These are phyloP conservation scores for Penicillium sp. DNA, from an alignment of 2,329 filamentous ascomycete species.

Conservation along the genomic window DNA sequence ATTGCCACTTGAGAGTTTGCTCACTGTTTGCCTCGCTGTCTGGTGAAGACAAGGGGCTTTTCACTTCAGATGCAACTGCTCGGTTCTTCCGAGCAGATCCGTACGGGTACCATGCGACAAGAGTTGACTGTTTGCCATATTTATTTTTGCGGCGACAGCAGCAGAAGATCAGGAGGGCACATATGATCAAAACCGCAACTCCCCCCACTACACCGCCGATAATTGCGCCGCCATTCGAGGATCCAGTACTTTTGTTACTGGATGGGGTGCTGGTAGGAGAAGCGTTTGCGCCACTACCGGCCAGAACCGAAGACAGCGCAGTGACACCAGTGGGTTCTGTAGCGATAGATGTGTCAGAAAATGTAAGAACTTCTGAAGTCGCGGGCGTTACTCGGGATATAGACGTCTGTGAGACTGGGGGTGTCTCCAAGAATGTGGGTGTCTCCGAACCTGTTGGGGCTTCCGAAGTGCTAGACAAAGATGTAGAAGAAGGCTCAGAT, in stretches of 20 bases:
- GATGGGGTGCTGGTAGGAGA: background rate
- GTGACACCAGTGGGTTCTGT: background rate
- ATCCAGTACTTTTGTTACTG: background rate
- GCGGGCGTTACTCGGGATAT: background rate
- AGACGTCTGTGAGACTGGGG: background rate
- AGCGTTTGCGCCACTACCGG: background rate
- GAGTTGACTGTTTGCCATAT: slow-evolving; percentile 3
- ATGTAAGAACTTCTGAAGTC: background rate
- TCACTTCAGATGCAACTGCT: background rate
- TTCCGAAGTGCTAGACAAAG: background rate
- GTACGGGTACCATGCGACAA: slow-evolving; percentile 4
- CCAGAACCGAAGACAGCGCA: background rate
- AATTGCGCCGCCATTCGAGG: slow-evolving; percentile 14
- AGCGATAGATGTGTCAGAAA: background rate
- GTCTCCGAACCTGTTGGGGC: background rate
- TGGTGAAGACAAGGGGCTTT: background rate
- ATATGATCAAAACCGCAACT: slow-evolving; percentile 11
- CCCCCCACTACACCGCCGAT: slow-evolving; percentile 28
- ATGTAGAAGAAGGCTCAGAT: background rate
- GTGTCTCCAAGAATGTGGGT: background rate
- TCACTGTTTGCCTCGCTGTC: slow-evolving; percentile 4
- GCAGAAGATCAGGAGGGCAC: slow-evolving; percentile 14
- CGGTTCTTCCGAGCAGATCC: background rate
- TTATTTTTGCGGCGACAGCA: slow-evolving; percentile 20
- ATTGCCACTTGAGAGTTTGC: background rate